Evolutionary conservation across 768 basidiomycete species (phyloP), one percentile per base, ranked within the genome.

Genomic region (Kwoniella dejecticola): DNA sequence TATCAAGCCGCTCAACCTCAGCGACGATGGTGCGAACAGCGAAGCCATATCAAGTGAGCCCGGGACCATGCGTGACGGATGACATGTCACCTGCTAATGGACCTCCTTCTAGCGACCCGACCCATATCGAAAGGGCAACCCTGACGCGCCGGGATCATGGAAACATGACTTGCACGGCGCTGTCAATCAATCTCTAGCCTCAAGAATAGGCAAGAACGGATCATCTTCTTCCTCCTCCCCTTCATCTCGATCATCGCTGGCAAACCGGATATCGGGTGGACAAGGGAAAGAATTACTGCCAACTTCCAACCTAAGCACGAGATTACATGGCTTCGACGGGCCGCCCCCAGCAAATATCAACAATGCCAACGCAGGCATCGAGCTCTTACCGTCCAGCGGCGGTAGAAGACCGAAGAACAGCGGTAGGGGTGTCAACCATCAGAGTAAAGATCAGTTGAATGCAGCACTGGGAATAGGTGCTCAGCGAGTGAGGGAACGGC

Each of bases 101-200:
- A 31, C 24, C 8, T 11, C 17, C 21, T 31, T 52, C 3, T 27
- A 69, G 67, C 60, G 67, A 15, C 57, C 67, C 13, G 47, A 60
- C 4, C 12, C 60, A 6, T 33, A 64, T 31, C 54, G 53, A 7
- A 54, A 53, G 46, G 31, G 44, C 31, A 64, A 71, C 45, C 68
- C 74, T 23, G 74, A 72, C 57, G 66, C 66, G n/a, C 57, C 66
- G 11, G 74, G 69, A 13, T 21, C 62, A 42, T 76, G 75, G 75
- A 76, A 68, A 55, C 75, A 76, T 53, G 75, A 76, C 33, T 57
- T 76, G 5, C 64, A 70, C 38, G 36, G 60, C n/a, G 24, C 66
- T 4, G 57, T 50, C 46, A 55, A 56, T 21, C 38, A 23, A 10
- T 65, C 69, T 12, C 56, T 65, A 15, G 57, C 68, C 8, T 53